Conservation (phyloP, 2,329 filamentous ascomycete genomes). For the Amylocarpus encephaloides region DNA sequence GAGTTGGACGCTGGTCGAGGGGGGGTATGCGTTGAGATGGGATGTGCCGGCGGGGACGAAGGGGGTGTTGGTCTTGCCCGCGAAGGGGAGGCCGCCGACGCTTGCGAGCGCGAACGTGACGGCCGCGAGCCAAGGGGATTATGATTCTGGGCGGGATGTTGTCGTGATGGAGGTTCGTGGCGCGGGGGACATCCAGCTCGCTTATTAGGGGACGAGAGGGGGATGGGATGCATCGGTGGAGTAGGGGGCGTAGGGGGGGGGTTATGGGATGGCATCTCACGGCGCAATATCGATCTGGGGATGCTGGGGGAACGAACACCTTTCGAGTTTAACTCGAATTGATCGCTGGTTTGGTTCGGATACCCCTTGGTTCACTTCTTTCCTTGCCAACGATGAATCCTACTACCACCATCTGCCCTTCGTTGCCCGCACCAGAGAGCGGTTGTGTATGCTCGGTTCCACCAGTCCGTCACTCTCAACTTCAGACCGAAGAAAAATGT, state of each 20-base stretch:
- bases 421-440: neutral
- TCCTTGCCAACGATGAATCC: too few relatives aligned
- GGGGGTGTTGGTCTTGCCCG: constrained; percentile 14
- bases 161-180: neutral
- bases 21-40: constrained; percentile 15
- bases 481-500: neutral
- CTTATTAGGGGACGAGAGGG: neutral
- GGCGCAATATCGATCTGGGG: too few relatives aligned
- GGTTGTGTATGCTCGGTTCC: neutral
- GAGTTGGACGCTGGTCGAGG: constrained; percentile 22
- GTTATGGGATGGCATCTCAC: too few relatives aligned
- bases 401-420: too few relatives aligned
- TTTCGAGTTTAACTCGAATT: too few relatives aligned
- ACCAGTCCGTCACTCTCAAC: neutral
- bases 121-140: neutral
- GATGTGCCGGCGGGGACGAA: constrained; percentile 13
- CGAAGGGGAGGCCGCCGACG: constrained; percentile 3
- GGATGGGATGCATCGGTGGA: neutral
- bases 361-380: too few relatives aligned
- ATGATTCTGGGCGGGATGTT: neutral
- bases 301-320: too few relatives aligned
- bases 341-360: too few relatives aligned
- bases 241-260: too few relatives aligned
- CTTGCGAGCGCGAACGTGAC: neutral
- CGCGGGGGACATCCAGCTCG: neutral